Evolutionary conservation across 75 land plant species (phyloP), one percentile per base, ranked within the genome.

Genomic region (Chamaecyparis obtusa): DNA sequence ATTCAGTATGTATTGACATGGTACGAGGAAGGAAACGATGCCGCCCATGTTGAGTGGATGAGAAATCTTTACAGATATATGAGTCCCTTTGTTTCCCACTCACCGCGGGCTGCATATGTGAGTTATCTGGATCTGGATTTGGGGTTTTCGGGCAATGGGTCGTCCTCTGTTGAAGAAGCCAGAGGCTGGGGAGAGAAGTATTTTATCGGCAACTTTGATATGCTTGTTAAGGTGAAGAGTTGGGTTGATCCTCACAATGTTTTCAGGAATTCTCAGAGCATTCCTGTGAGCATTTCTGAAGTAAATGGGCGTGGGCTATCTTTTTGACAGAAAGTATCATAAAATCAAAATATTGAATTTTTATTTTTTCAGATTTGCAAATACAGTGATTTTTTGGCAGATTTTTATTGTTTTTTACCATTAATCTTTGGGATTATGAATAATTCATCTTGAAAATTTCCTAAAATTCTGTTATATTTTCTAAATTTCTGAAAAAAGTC

Each of bases 101-200:
- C 49, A 7, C 88, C 86, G 1, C 27, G 86, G 19, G 55, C 86
- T 36, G 86, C 86, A 13, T 84, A 88, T 84, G 87, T 49, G 5
- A 88, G 84, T 48, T 57, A 88, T 64, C 33, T 88, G 7, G 88
- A 87, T 84, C 43, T 88, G 21, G 88, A 88, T 85, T 48, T 83
- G 9, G 86, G 88, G 10, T 30, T 7, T 49, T 35, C 56, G 0
- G 17, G 0, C 17, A 85, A 41, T 36, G 86, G 86, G 3, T 33
- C 86, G 0, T 27, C 43, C 33, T 24, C 78, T 7, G 86, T 85
- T 17, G 14, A 85, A 67, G 43, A 57, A 27, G 86, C 76, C 2
- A 17, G 82, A 67, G 30, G 83, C 5, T 86, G 84, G 84, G 88
- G 88, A 13, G 41, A 88, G 75, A 84, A 64, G 86, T 88, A 88